Evolutionary conservation across 768 basidiomycete genomes (phyloP).

Genomic region (Pulveroboletus sp.): DNA sequence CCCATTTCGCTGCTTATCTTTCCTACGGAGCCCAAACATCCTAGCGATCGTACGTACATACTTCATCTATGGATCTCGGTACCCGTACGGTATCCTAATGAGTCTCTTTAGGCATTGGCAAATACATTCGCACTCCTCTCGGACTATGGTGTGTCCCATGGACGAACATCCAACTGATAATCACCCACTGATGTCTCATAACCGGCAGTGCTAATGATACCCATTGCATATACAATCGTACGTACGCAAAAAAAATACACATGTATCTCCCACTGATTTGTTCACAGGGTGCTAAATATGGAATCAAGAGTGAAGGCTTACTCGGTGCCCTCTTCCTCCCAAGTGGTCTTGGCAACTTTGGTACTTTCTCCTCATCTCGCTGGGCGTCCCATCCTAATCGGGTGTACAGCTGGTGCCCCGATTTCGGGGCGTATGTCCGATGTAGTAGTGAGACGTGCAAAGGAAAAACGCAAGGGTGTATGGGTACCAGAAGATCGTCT

Average conservation of each 20-base stretch:
- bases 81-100: not conserved
- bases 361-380: constrained; percentile 5
- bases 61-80: not conserved
- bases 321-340: constrained; percentile 10
- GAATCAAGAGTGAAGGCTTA: constrained; percentile 17
- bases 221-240: constrained; percentile 65
- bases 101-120: constrained; percentile 39
- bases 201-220: constrained; percentile 42
- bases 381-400: not conserved
- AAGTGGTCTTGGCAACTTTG: constrained; percentile 23
- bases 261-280: not conserved
- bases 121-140: constrained; percentile 25
- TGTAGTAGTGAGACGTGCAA: constrained; percentile 15
- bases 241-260: constrained; percentile 11
- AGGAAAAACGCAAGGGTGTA: constrained; percentile 38
- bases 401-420: constrained; percentile 51
- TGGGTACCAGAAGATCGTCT: constrained; percentile 72
- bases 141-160: constrained; percentile 32
- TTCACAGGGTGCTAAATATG: constrained; percentile 42
- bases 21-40: too few relatives aligned
- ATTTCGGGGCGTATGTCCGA: constrained; percentile 59
- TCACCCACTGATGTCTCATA: not conserved
- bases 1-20: too few relatives aligned
- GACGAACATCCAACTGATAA: too few relatives aligned
- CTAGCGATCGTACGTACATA: too few relatives aligned